Percentiles rank a stretch among this genome's conserved stretches.
Evolutionary conservation across 2,329 filamentous ascomycete genomes (phyloP).

Genomic region (Stromatinia cepivora): DNA sequence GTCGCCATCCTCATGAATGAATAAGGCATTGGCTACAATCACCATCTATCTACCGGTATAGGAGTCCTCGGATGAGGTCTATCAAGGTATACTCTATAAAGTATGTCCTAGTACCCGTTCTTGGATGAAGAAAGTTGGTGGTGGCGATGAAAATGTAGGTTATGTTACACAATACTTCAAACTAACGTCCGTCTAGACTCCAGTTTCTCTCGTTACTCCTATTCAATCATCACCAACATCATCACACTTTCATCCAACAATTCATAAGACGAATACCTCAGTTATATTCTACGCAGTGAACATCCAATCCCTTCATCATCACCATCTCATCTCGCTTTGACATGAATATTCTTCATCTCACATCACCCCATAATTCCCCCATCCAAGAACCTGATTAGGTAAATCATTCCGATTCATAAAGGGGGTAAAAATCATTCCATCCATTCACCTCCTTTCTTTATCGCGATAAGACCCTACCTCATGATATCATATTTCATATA

Average conservation of each 20-base stretch:
- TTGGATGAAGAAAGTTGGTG: not conserved
- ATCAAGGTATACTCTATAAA: not conserved
- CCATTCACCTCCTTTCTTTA: not conserved
- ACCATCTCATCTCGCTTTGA: not conserved
- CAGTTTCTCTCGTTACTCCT: not conserved
- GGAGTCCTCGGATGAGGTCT: too few species aligned
- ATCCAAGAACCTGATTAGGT: not conserved
- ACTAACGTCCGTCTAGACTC: not conserved
- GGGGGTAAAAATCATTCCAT: not conserved
- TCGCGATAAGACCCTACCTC: not conserved
- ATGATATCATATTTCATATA: not conserved
- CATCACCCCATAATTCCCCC: not conserved
- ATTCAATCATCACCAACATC: not conserved
- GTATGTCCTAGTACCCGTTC: not conserved
- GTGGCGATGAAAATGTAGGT: not conserved
- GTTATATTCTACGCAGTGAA: not conserved
- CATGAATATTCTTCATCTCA: not conserved
- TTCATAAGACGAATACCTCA: not conserved
- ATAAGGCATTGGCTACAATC: not conserved
- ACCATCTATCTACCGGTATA: not conserved
- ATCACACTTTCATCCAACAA: not conserved
- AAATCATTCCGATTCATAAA: not conserved
- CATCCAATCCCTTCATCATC: not conserved
- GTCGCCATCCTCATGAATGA: not conserved
- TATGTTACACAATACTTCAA: not conserved